These are phyloP conservation scores for Papiliotrema laurentii DNA, from an alignment of 1,284 basidiomycete genomes.

Conservation along the genomic window DNA sequence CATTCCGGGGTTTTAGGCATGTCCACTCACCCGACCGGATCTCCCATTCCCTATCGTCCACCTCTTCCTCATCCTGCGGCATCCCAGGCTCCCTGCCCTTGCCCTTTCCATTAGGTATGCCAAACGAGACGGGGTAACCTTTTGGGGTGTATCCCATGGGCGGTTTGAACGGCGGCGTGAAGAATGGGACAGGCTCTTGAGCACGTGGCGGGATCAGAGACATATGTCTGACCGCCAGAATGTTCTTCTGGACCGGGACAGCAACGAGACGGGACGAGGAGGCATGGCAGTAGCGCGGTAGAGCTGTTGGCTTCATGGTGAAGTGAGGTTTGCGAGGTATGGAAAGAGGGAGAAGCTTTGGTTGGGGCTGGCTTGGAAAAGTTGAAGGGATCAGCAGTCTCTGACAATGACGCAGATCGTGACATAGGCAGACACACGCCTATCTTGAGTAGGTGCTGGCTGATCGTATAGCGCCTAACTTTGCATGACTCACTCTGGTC, in stretches of 20 bases:
- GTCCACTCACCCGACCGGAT: constrained; percentile 42
- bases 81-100: constrained; percentile 14
- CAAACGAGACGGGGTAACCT: background rate
- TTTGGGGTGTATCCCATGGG: background rate
- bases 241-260: background rate
- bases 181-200: constrained; percentile 20
- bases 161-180: constrained; percentile 17
- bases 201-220: background rate
- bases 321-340: too few relatives aligned
- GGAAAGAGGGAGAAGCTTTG: too few relatives aligned
- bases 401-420: too few relatives aligned
- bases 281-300: constrained; percentile 10
- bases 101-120: constrained; percentile 11
- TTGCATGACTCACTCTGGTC: too few relatives aligned
- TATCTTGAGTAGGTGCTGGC: too few relatives aligned
- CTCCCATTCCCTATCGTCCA: constrained; percentile 47
- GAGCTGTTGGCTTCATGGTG: background rate
- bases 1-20: background rate
- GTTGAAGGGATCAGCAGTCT: too few relatives aligned
- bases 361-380: too few relatives aligned
- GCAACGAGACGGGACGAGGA: constrained; percentile 17
- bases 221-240: constrained; percentile 6
- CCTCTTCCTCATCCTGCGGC: constrained; percentile 30
- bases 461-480: too few relatives aligned
- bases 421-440: too few relatives aligned